phyloP scores from a whole-genome alignment of 208 protist species.

The Angomonas desouzai region DNA sequence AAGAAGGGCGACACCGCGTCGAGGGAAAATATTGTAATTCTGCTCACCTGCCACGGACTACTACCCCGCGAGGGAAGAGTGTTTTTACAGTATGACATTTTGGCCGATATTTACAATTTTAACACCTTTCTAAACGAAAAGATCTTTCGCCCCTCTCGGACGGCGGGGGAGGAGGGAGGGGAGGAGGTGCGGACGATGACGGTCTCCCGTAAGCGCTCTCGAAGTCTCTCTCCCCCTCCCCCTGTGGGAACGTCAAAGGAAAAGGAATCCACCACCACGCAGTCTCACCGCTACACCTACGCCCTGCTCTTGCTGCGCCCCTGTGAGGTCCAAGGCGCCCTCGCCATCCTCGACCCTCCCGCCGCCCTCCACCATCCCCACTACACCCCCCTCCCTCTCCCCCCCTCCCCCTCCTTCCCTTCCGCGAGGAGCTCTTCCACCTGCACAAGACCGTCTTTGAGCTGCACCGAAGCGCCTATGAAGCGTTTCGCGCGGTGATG shows the following conservation, averaged over 20 bases:
- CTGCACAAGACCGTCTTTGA: slow-evolving; percentile 61
- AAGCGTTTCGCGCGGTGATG: slow-evolving; percentile 67
- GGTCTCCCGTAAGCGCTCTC: slow-evolving; percentile 26
- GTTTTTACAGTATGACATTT: slow-evolving; percentile 66
- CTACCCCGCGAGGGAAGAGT: slow-evolving; percentile 37
- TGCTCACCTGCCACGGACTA: slow-evolving; percentile 60
- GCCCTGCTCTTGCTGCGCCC: slow-evolving; percentile 56
- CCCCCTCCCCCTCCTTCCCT: slow-evolving; percentile 31
- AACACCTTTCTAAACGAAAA: slow-evolving; percentile 50
- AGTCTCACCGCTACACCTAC: slow-evolving; percentile 35
- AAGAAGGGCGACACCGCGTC: too few species aligned
- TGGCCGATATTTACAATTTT: slow-evolving; percentile 60
- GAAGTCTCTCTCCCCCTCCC: slow-evolving; percentile 25
- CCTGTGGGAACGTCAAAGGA: background rate
- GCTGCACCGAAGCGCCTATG: slow-evolving; percentile 53
- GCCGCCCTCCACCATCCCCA: slow-evolving; percentile 21
- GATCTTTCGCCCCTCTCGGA: slow-evolving; percentile 27
- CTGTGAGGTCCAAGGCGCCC: slow-evolving; percentile 41
- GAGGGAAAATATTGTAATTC: slow-evolving; percentile 36
- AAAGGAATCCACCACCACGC: background rate
- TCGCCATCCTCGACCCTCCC: slow-evolving; percentile 24
- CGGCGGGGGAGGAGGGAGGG: background rate
- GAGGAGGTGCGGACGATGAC: background rate
- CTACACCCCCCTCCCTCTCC: slow-evolving; percentile 18
- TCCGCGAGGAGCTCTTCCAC: slow-evolving; percentile 50